Percentiles rank a stretch among this genome's conserved stretches.
Conservation (phyloP, 768 basidiomycete genomes). For the Cantharellus anzutake region DNA sequence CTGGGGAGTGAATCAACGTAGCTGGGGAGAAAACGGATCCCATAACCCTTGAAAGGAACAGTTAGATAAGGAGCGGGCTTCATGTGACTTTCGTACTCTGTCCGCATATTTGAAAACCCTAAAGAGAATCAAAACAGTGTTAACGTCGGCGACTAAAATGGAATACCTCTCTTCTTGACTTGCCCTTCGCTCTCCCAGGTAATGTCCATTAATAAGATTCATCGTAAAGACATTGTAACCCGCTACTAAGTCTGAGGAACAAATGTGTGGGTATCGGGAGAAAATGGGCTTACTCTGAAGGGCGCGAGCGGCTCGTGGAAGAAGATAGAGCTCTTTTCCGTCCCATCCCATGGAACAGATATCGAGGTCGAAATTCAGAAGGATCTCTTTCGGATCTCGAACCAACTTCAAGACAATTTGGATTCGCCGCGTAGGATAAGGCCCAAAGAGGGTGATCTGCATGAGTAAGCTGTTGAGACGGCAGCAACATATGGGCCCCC, state of each 20-base stretch:
- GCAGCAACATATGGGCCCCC: background rate
- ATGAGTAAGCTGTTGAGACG: background rate
- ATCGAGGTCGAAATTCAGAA: slow-evolving; percentile 4
- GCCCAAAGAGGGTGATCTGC: background rate
- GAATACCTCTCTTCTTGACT: background rate
- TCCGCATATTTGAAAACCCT: slow-evolving; percentile 1
- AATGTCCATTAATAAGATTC: background rate
- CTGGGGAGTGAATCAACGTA: background rate
- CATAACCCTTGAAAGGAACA: background rate
- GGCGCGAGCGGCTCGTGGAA: background rate
- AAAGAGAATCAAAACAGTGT: background rate
- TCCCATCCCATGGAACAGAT: background rate
- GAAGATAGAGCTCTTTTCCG: slow-evolving; percentile 1
- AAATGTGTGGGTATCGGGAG: background rate
- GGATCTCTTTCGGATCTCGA: background rate
- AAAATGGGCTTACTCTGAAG: background rate
- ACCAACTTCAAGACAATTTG: slow-evolving; percentile 1
- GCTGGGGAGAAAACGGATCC: background rate
- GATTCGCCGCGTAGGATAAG: background rate
- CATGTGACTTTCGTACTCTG: background rate
- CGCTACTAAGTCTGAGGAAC: background rate
- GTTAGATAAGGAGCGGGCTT: background rate
- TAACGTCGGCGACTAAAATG: background rate
- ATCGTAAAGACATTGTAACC: slow-evolving; percentile 1
- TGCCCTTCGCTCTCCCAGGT: background rate